Percentiles rank a stretch among this genome's conserved stretches.
These are phyloP conservation scores for Ophiostoma pallidulum DNA, from an alignment of 2,329 filamentous ascomycete species.

Conservation along the genomic window DNA sequence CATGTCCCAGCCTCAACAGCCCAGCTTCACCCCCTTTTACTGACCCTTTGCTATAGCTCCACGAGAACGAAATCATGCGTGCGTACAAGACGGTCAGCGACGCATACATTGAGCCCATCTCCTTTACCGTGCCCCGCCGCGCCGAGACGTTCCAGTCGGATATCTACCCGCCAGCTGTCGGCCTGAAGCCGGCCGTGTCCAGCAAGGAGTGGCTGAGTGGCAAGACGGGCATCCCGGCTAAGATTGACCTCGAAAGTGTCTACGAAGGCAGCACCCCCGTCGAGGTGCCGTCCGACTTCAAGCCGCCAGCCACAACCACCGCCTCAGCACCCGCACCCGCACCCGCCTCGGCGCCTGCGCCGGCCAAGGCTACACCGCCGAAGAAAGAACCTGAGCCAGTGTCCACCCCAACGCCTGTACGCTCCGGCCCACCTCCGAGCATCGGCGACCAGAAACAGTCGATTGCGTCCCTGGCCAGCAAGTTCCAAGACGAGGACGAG, in stretches of 20 bases:
- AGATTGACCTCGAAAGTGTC: slow-evolving; percentile 86
- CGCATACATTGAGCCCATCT: slow-evolving; percentile 87
- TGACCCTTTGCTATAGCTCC: slow-evolving; percentile 44
- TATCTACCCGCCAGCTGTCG: slow-evolving; percentile 82
- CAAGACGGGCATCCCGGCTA: slow-evolving; percentile 74
- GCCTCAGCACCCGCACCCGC: slow-evolving; percentile 35
- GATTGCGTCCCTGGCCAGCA: slow-evolving; percentile 75
- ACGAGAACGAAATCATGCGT: slow-evolving; percentile 93
- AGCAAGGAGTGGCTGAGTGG: slow-evolving; percentile 78
- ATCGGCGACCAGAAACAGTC: slow-evolving; percentile 81
- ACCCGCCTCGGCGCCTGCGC: slow-evolving; percentile 22
- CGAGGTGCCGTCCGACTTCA: slow-evolving; percentile 64
- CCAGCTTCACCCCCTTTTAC: neutral
- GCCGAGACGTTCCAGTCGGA: slow-evolving; percentile 95
- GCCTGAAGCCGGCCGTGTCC: slow-evolving; percentile 70
- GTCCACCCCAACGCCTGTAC: slow-evolving; percentile 25
- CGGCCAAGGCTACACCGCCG: slow-evolving; percentile 27
- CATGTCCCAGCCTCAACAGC: neutral
- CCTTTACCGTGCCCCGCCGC: slow-evolving; percentile 89
- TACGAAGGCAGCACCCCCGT: slow-evolving; percentile 77
- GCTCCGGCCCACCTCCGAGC: slow-evolving; percentile 50
- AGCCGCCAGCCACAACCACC: slow-evolving; percentile 38
- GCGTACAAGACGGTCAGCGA: slow-evolving; percentile 98
- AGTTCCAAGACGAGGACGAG: slow-evolving; percentile 66
- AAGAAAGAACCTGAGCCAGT: slow-evolving; percentile 42